Conservation (phyloP, 306 rosid genomes). For the Quercus ilex region DNA sequence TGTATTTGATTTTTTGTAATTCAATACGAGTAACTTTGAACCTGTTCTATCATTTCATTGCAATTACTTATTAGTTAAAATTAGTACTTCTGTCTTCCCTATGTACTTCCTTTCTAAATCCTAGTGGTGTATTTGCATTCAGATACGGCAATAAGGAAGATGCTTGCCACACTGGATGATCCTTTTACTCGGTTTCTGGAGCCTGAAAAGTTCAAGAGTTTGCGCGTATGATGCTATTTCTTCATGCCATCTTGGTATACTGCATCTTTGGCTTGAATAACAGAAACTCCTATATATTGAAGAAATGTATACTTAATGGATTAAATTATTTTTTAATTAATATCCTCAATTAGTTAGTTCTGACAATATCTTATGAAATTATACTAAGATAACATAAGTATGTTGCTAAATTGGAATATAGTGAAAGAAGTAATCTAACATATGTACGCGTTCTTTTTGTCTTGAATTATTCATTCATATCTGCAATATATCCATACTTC, state of each 20-base stretch:
- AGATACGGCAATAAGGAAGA: conserved; percentile 89
- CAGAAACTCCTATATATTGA: background rate
- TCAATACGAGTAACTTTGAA: background rate
- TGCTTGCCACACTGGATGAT: conserved; percentile 92
- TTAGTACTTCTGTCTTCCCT: conserved; percentile 3
- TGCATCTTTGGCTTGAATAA: conserved; percentile 22
- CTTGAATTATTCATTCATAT: too few species aligned
- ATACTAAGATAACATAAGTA: too few species aligned
- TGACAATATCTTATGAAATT: too few species aligned
- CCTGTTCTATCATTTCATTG: background rate
- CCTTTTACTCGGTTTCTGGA: conserved; percentile 94
- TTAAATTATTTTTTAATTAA: too few species aligned
- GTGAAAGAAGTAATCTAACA: too few species aligned
- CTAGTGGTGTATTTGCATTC: conserved; percentile 26
- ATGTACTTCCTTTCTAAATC: conserved; percentile 9
- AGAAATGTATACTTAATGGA: too few species aligned
- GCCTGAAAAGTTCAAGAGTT: conserved; percentile 84
- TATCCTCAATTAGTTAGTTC: too few species aligned
- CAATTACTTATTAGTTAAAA: background rate
- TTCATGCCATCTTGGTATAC: conserved; percentile 11
- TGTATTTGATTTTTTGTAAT: background rate
- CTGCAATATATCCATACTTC: too few species aligned
- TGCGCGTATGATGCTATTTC: conserved; percentile 60
- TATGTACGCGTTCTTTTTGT: too few species aligned
- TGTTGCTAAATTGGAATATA: too few species aligned